Conservation (phyloP, 2,329 filamentous ascomycete species). For the Paramyrothecium roridum region DNA sequence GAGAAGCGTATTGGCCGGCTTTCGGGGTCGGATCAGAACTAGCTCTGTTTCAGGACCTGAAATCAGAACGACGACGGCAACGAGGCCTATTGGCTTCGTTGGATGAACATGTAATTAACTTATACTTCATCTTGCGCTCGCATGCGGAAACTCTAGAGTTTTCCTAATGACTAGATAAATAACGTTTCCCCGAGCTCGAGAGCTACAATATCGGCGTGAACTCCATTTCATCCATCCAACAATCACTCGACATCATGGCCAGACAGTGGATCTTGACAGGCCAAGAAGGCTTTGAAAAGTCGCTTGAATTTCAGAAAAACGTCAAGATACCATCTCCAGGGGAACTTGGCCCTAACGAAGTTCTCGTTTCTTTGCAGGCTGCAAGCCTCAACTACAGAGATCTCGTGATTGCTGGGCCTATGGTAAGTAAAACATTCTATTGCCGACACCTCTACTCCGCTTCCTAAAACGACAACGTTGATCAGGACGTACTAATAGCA, state of each 20-base stretch:
- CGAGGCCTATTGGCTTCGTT: neutral
- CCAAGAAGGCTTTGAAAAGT: constrained; percentile 30
- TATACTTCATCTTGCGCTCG: neutral
- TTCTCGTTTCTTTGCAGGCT: constrained; percentile 55
- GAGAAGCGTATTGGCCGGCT: neutral
- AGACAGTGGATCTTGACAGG: constrained; percentile 26
- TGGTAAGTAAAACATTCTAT: constrained; percentile 15
- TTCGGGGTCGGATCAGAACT: no score
- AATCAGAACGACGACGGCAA: neutral
- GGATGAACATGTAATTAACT: neutral
- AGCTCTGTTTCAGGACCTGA: no score
- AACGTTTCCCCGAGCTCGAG: neutral
- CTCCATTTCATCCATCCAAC: neutral
- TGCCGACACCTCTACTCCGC: no score
- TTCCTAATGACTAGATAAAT: neutral
- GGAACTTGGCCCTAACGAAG: constrained; percentile 53
- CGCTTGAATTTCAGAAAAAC: constrained; percentile 26
- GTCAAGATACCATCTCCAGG: constrained; percentile 5
- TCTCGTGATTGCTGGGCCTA: constrained; percentile 33
- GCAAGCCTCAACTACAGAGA: constrained; percentile 49
- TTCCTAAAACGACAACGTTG: no score
- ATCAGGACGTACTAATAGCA: neutral
- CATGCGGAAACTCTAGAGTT: neutral
- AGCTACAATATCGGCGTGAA: neutral
- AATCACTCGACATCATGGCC: constrained; percentile 16